These are phyloP conservation scores for Metarhizium sp. DNA, from an alignment of 2,329 filamentous ascomycete species.

Conservation along the genomic window DNA sequence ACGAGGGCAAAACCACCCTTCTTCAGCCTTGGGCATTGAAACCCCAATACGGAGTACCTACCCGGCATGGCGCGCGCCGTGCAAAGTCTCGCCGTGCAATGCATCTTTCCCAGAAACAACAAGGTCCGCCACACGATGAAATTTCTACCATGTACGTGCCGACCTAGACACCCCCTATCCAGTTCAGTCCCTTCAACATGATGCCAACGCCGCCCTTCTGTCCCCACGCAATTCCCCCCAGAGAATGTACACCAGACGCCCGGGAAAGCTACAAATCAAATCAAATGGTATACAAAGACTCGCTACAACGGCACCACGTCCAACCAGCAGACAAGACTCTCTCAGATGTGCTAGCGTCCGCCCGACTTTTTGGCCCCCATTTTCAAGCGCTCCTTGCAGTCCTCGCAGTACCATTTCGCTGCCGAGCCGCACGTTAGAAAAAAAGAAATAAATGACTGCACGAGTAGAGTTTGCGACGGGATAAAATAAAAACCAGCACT, in stretches of 20 bases:
- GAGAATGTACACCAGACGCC: not conserved
- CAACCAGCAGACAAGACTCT: not conserved
- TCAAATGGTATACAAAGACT: not conserved
- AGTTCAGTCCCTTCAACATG: not conserved
- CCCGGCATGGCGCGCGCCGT: too few species aligned
- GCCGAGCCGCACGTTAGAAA: conserved; percentile 17
- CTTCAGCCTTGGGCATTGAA: too few species aligned
- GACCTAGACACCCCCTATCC: not conserved
- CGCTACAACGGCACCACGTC: not conserved
- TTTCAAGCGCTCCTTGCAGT: conserved; percentile 61
- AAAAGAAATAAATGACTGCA: not conserved
- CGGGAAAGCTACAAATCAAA: not conserved
- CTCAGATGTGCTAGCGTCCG: conserved; percentile 26
- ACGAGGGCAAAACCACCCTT: too few species aligned
- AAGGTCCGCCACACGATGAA: too few species aligned
- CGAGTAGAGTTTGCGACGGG: not conserved
- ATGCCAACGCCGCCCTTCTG: too few species aligned
- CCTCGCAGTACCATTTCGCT: conserved; percentile 79
- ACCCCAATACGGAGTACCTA: too few species aligned
- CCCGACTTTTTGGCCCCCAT: conserved; percentile 43
- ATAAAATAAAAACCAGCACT: conserved; percentile 23
- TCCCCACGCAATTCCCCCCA: too few species aligned
- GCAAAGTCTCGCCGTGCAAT: too few species aligned
- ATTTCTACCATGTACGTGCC: not conserved
- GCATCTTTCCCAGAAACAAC: too few species aligned